Evolutionary conservation across 1,284 basidiomycete genomes (phyloP), one percentile per base, ranked within the genome.

Genomic region (Cutaneotrichosporon mucoides): DNA sequence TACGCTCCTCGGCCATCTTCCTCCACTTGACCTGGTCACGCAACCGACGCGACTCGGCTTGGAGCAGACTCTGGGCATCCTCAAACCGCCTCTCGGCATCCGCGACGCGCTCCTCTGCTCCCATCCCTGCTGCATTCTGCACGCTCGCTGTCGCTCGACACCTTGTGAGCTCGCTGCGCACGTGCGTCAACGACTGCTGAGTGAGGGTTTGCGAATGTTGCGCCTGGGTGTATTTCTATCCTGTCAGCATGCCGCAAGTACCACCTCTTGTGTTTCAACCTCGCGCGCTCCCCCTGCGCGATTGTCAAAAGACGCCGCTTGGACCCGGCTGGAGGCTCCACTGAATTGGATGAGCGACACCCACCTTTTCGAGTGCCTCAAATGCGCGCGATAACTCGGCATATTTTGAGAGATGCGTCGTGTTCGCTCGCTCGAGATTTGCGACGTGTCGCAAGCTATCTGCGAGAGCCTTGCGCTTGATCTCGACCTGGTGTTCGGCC

Each of bases 51-150:
- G 84, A 79, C 66, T 93, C 90, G 53, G 82, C 83, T 55, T 89
- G 87, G 33, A 88, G 82, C 71, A 93, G 89, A 73, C 95, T 90
- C 60, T 86, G 85, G 68, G 90, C 82, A 71, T 97, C 93, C 52
- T 96, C 90, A 66, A 91, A 76, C 16, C 85, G 83, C 50, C 66
- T 68, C 53, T 76, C 75, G 1, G 65, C 67, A 7, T 75, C 73
- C 5, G 58, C 44, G n/a, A 92, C 70, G 15, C 85, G 84, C 24
- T 72, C 68, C 56, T 75, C 71, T 5, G 68, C 56, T n/a, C n/a
- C n/a, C n/a, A n/a, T n/a, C n/a, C 67, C 68, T 63, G 49, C 24
- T 59, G 66, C 42, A 65, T 49, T 51, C 53, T 66, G 54, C 69
- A 69, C 51, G 62, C 59, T 52, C 6, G 46, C 60, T 1, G 66